A percentile compares a stretch with the other conserved stretches of the same genome.
These are phyloP conservation scores for Erodium texanum DNA, from an alignment of 441 rosid genomes.

Conservation along the genomic window DNA sequence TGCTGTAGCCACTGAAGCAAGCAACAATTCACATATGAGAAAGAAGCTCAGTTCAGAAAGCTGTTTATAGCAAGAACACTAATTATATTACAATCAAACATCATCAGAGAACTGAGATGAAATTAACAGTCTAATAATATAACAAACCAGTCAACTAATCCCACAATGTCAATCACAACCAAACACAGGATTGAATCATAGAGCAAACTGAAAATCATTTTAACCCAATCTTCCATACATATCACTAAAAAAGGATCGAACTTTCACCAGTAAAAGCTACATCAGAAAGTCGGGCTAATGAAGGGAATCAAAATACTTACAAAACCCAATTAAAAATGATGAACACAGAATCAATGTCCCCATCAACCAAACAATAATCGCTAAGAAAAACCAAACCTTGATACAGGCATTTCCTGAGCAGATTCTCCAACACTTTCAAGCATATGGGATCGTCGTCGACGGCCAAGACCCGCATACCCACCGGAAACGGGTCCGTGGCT, in stretches of 20 bases:
- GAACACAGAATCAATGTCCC: background rate
- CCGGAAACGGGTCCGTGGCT: slow-evolving; percentile 44
- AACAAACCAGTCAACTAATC: slow-evolving; percentile 7
- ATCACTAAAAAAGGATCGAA: slow-evolving; percentile 3
- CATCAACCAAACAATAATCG: background rate
- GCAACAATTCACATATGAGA: background rate
- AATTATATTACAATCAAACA: slow-evolving; percentile 8
- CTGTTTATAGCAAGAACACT: background rate
- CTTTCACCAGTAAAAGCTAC: background rate
- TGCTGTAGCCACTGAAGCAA: slow-evolving; percentile 62
- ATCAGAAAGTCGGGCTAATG: slow-evolving; percentile 2
- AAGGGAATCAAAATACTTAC: background rate
- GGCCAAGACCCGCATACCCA: slow-evolving; percentile 80
- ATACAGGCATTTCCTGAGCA: slow-evolving; percentile 75
- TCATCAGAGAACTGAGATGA: slow-evolving; percentile 9
- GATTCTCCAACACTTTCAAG: slow-evolving; percentile 56
- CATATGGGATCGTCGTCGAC: slow-evolving; percentile 88
- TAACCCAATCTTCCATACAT: slow-evolving; percentile 2
- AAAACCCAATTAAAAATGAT: background rate
- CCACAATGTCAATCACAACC: background rate
- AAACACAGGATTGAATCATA: background rate
- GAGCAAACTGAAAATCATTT: background rate
- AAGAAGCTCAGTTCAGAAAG: background rate
- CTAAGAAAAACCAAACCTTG: slow-evolving; percentile 38
- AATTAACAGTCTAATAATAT: slow-evolving; percentile 17